These are phyloP conservation scores for Sclerospora graminicola DNA, from an alignment of 352 stramenopile genomes.

Conservation along the genomic window DNA sequence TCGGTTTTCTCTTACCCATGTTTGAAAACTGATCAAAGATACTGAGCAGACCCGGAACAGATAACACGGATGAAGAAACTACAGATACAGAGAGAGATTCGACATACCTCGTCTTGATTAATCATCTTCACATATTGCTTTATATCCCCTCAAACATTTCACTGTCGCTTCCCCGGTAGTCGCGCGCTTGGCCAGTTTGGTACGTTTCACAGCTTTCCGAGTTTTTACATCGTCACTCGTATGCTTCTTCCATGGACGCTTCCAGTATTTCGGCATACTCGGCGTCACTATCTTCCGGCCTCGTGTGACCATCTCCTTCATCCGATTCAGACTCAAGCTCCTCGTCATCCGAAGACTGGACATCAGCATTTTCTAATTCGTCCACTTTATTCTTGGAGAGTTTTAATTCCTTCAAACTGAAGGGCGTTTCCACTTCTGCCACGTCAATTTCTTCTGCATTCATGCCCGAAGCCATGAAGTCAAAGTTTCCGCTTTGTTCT, in stretches of 20 bases:
- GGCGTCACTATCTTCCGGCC: conserved; percentile 41
- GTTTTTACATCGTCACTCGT: conserved; percentile 77
- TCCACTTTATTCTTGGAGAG: conserved; percentile 72
- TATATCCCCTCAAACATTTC: conserved; percentile 79
- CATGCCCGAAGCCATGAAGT: conserved; percentile 73
- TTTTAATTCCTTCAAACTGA: conserved; percentile 71
- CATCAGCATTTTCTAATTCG: conserved; percentile 57
- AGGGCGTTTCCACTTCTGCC: conserved; percentile 67
- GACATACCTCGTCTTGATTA: conserved; percentile 75
- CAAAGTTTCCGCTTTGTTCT: conserved; percentile 79
- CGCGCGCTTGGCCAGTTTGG: conserved; percentile 76
- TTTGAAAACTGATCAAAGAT: conserved; percentile 88
- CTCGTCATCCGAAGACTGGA: conserved; percentile 26
- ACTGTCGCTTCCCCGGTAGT: conserved; percentile 65
- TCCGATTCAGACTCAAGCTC: conserved; percentile 31
- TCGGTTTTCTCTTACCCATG: conserved; percentile 68
- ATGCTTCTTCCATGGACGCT: conserved; percentile 77
- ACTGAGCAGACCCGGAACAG: too few species aligned
- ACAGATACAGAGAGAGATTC: conserved; percentile 15
- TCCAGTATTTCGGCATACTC: conserved; percentile 77
- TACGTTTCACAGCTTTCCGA: conserved; percentile 77
- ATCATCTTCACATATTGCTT: conserved; percentile 82
- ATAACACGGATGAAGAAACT: too few species aligned
- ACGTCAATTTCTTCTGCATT: conserved; percentile 75
- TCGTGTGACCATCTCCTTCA: conserved; percentile 23